Conservation (phyloP, 495 filamentous ascomycete genomes). For the Halenospora varia region DNA sequence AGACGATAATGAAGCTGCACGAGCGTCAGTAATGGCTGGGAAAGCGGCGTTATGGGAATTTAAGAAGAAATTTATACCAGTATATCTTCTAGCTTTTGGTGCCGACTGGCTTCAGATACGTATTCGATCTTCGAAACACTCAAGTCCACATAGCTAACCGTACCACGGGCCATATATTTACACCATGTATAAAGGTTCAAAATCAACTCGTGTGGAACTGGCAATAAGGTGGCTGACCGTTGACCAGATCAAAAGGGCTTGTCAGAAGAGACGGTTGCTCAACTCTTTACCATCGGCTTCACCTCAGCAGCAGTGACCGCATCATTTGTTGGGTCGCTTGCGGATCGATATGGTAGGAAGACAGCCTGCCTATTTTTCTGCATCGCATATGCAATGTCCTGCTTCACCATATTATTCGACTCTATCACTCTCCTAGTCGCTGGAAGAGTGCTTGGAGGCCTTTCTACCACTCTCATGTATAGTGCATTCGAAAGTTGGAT, state of each 20-base stretch:
- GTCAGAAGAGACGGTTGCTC: conserved; percentile 37
- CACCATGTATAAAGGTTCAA: conserved; percentile 40
- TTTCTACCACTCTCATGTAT: conserved; percentile 52
- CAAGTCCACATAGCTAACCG: conserved; percentile 6
- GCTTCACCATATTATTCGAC: conserved; percentile 39
- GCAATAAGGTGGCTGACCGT: not conserved
- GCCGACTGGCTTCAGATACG: conserved; percentile 51
- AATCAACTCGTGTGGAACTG: not conserved
- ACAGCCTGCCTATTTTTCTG: conserved; percentile 46
- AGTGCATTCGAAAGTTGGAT: conserved; percentile 56
- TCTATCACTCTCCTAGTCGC: conserved; percentile 36
- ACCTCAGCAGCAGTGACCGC: conserved; percentile 43
- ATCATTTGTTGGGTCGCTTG: conserved; percentile 42
- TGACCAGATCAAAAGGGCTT: conserved; percentile 39
- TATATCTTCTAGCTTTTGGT: conserved; percentile 44
- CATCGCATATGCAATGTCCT: conserved; percentile 43
- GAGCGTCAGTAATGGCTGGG: not conserved
- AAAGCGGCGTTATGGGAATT: conserved; percentile 26
- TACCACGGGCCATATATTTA: conserved; percentile 47
- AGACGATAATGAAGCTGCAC: not conserved
- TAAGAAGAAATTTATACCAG: conserved; percentile 33
- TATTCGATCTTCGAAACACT: not conserved
- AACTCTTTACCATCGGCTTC: conserved; percentile 49
- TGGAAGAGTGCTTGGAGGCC: conserved; percentile 49
- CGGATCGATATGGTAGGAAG: conserved; percentile 46